A percentile compares a stretch with the other conserved stretches of the same genome.
Conservation (phyloP, 2,329 filamentous ascomycete species). For the Macroventuria anomochaeta region DNA sequence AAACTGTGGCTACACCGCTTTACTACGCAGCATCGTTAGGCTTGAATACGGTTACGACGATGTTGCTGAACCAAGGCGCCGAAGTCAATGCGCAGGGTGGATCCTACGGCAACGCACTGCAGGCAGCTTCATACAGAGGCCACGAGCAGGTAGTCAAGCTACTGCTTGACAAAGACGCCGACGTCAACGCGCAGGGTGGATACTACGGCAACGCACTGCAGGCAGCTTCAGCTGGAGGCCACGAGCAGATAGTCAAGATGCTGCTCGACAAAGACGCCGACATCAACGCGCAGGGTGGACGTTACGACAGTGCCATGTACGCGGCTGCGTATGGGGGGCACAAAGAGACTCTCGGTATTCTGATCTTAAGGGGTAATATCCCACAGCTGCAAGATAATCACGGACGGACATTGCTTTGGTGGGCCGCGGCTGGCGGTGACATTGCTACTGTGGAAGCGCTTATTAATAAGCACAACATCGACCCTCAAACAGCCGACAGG, state of each 20-base stretch:
- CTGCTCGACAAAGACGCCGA: not conserved
- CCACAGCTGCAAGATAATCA: not conserved
- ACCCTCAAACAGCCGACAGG: conserved; percentile 4
- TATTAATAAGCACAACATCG: not conserved
- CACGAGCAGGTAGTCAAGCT: not conserved
- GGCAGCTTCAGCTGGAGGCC: not conserved
- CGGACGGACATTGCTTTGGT: conserved; percentile 4
- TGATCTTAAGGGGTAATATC: not conserved
- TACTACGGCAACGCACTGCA: not conserved
- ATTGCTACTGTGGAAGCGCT: conserved; percentile 5
- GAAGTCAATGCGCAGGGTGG: not conserved
- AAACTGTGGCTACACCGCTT: conserved; percentile 20
- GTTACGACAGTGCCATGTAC: not conserved
- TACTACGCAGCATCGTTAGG: conserved; percentile 29
- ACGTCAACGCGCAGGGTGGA: not conserved
- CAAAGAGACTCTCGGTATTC: not conserved
- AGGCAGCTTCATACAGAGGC: not conserved
- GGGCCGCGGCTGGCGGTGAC: conserved; percentile 3
- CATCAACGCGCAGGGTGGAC: not conserved
- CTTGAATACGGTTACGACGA: conserved; percentile 19
- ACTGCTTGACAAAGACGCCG: conserved; percentile 2
- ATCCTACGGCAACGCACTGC: not conserved
- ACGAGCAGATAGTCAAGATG: not conserved
- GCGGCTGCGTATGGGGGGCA: not conserved
- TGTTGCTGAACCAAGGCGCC: conserved; percentile 17